These are phyloP conservation scores for Vitis hybrid DNA, from an alignment of 177 flowering plant species.

Conservation along the genomic window DNA sequence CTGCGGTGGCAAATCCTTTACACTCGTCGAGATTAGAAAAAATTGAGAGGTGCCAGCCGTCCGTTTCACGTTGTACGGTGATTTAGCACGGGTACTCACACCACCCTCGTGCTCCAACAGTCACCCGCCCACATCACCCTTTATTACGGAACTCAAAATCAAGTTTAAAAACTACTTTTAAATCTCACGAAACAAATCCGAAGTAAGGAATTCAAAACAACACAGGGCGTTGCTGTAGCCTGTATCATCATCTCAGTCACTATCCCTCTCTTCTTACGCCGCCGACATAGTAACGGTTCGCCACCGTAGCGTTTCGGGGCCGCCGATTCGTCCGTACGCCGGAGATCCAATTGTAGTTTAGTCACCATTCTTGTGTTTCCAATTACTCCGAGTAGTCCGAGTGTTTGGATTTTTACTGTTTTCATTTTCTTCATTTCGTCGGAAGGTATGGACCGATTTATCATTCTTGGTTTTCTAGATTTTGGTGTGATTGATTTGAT, in stretches of 20 bases:
- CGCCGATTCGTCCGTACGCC: constrained; percentile 22
- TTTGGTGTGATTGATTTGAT: too few relatives aligned
- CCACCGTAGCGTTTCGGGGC: constrained; percentile 31
- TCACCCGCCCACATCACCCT: not conserved
- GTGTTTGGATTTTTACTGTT: not conserved
- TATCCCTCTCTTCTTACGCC: constrained; percentile 7
- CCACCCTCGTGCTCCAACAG: not conserved
- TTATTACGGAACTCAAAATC: constrained; percentile 3
- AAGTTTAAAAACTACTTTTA: not conserved
- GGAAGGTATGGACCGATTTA: not conserved
- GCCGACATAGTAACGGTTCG: constrained; percentile 44
- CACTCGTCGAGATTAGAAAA: not conserved
- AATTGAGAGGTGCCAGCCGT: not conserved
- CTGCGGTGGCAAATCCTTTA: not conserved
- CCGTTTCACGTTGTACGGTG: constrained; percentile 7
- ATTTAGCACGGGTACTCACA: not conserved
- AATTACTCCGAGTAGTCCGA: not conserved
- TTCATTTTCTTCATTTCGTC: not conserved
- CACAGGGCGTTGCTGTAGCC: constrained; percentile 1
- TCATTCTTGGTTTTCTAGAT: too few relatives aligned
- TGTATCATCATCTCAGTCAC: constrained; percentile 15
- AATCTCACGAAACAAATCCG: not conserved
- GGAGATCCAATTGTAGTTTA: constrained; percentile 8
- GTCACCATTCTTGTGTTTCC: not conserved
- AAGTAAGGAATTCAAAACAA: constrained; percentile 9